Evolutionary conservation across 192 early-diverging fungal genomes (phyloP).

Genomic region (Coemansia sp.): DNA sequence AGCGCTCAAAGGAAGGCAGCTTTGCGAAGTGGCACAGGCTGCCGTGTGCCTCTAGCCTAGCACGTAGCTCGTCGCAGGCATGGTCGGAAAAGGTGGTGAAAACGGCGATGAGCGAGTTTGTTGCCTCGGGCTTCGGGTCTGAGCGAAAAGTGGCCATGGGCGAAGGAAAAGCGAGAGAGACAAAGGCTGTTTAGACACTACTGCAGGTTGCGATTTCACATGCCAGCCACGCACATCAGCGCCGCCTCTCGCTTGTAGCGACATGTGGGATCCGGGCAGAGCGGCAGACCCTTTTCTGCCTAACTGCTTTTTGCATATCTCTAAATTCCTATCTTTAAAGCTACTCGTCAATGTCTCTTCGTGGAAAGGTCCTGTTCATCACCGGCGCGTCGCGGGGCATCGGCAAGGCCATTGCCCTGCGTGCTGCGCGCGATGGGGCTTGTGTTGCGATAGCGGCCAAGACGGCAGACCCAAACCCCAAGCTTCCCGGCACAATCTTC

Average conservation of each 20-base stretch:
- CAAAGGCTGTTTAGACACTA: background rate
- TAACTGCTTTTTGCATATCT: background rate
- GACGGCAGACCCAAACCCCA: conserved; percentile 66
- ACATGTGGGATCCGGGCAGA: no score
- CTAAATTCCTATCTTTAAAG: background rate
- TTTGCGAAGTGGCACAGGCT: conserved; percentile 45
- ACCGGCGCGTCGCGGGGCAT: conserved; percentile 72
- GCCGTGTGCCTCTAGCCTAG: conserved; percentile 27
- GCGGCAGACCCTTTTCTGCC: background rate
- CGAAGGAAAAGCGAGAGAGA: background rate
- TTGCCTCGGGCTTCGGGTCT: conserved; percentile 29
- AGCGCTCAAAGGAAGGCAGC: conserved; percentile 51
- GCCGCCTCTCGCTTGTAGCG: background rate
- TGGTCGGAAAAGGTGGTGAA: conserved; percentile 33
- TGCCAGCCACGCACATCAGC: background rate
- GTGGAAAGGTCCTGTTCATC: conserved; percentile 57
- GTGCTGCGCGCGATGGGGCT: conserved; percentile 66
- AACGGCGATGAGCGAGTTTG: conserved; percentile 45
- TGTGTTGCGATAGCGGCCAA: conserved; percentile 75
- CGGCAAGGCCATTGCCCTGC: conserved; percentile 71
- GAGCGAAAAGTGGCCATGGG: background rate
- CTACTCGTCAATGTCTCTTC: conserved; percentile 43
- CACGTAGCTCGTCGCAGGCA: conserved; percentile 19
- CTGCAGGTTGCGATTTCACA: background rate
- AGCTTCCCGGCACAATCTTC: conserved; percentile 82